Base-by-base conservation (phyloP, 2,329 filamentous ascomycete species). In the Escovopsis sp. region DNA sequence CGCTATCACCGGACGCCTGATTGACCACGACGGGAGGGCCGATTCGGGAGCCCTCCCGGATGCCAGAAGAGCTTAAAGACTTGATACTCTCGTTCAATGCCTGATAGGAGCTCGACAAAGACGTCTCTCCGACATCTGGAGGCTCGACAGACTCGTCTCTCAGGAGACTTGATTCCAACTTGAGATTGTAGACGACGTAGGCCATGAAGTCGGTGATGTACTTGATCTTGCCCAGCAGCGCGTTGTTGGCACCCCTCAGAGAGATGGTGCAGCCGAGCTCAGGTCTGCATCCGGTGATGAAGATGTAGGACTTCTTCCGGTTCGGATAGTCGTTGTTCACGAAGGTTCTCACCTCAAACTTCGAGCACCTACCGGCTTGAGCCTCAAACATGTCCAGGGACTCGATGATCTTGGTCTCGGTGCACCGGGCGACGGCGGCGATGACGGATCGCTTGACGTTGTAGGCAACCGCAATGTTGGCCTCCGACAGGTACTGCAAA, bases 191-290 rank as follows among this genome's bases (percentile, higher is more conserved):
- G 11, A 96, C 88, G 18, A 98, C 93, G 52, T 96, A 98, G 33
- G 93, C 83, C 89, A 98, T 95, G 57, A 98, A 96, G 57, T 98
- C 91, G 10, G 89, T 91, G 50, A 98, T 91, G 41, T 79, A 76
- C 63, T 98, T 98, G 60, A 98, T 78, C 52, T 80, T 84, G 2
- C 77, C 69, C 15, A 98, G 70, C 1, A 78, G 69, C 39, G 75
- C 66, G 28, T 78, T 80, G 45, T 82, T 78, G 4, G 82, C 85
- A 1, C 91, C 91, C 38, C 91, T 80, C 19, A 98, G 68, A 11
- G 87, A 85, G 51, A 98, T 94, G 0, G 91, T 98, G 57, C 91
- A 96, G 0, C 91, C 93, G 2, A 98, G 74, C 46, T 93, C 83
- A 48, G 85, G 85, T 8, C 82, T 78, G 52, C 87, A 95, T 3